Evolutionary conservation across 2,329 filamentous ascomycete species (phyloP).

Genomic region (Penicillium italicum): DNA sequence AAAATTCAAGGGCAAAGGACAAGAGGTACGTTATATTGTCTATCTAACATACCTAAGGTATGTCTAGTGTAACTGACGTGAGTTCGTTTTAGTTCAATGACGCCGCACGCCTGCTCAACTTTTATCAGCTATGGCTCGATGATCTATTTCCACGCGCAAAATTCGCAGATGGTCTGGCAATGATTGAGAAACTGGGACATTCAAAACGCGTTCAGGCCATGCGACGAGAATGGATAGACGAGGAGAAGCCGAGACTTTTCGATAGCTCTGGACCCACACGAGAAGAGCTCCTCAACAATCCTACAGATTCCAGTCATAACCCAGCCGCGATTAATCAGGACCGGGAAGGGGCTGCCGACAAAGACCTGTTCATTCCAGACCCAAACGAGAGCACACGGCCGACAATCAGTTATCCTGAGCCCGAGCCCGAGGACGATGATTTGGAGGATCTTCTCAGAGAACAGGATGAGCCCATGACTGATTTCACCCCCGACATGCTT

Average conservation of each 20-base stretch:
- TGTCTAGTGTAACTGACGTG: conserved; percentile 9
- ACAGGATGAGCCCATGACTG: conserved; percentile 29
- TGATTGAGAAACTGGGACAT: conserved; percentile 92
- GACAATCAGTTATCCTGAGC: conserved; percentile 18
- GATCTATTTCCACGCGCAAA: conserved; percentile 92
- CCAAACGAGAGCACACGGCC: conserved; percentile 7
- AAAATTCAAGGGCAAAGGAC: conserved; percentile 86
- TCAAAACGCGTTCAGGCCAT: conserved; percentile 71
- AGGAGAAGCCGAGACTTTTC: conserved; percentile 46
- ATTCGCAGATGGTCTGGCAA: conserved; percentile 81
- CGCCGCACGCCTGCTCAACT: conserved; percentile 72
- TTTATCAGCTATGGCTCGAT: conserved; percentile 96
- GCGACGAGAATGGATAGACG: conserved; percentile 79
- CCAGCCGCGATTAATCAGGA: neutral
- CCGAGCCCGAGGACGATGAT: conserved; percentile 48
- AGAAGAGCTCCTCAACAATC: conserved; percentile 4
- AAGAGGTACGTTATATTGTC: conserved; percentile 60
- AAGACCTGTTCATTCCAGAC: conserved; percentile 32
- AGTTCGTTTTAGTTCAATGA: conserved; percentile 67
- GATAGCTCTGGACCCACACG: neutral
- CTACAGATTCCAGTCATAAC: neutral
- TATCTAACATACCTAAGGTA: neutral
- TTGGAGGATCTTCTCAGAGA: conserved; percentile 55
- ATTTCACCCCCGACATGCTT: neutral
- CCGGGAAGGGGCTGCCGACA: conserved; percentile 6